phyloP scores from a whole-genome alignment of 305 asterid species.

The Fraxinus nigra region DNA sequence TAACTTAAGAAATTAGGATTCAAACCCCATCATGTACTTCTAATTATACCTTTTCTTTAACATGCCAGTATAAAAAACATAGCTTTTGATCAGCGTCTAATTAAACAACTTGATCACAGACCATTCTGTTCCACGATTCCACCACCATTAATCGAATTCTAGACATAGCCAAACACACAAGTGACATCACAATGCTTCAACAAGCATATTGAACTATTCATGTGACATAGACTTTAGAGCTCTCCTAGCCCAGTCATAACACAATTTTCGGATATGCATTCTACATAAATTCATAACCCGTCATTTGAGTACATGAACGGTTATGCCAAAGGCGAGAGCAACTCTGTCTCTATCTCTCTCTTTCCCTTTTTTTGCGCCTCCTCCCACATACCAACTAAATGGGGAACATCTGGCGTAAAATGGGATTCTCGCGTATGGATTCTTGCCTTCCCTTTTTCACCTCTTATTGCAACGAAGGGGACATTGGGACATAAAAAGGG shows the following conservation, averaged over 20 bases:
- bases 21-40: neutral
- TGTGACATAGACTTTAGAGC: neutral
- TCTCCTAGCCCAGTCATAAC: neutral
- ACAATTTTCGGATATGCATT: neutral
- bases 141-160: neutral
- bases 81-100: neutral
- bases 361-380: neutral
- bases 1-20: neutral
- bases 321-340: neutral
- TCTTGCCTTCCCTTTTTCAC: neutral
- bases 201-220: neutral
- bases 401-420: no score
- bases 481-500: neutral
- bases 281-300: neutral
- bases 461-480: neutral
- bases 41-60: neutral
- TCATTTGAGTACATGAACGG: neutral
- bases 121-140: neutral
- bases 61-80: neutral
- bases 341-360: neutral
- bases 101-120: neutral
- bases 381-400: neutral
- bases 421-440: neutral
- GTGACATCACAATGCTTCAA: neutral
- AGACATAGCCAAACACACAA: neutral